Evolutionary conservation across 2,329 filamentous ascomycete species (phyloP), one percentile per base, ranked within the genome.

Genomic region (Furcasterigmium sp.): DNA sequence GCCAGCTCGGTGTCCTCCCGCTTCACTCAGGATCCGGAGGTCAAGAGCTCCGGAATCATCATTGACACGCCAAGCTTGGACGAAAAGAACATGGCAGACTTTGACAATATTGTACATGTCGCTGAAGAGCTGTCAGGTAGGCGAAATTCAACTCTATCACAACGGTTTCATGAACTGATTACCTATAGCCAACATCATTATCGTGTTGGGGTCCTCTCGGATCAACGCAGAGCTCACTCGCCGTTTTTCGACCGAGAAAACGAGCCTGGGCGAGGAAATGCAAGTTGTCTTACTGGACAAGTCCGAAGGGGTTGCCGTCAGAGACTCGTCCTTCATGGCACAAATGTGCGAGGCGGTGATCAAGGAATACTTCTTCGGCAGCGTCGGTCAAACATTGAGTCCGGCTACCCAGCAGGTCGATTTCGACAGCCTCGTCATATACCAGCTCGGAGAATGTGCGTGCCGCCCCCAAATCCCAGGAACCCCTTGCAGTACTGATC

Each of bases 331-430:
- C 0, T 94, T 88, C 61, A 80, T 91, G 73, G 85, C 87, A 55
- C 75, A 81, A 14, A 67, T 80, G 5, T 78, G 86, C 36, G 87
- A 94, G 56, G 79, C 85, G 1, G 78, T 86, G 40, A 90, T 96
- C 41, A 85, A 86, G 52, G 85, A 91, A 54, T 98, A 98, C 64
- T 98, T 98, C 69, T 98, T 96, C 59, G 93, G 93, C 9, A 85
- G 87, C 49, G 66, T 76, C 2, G 82, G 80, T 48, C 78, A 85
- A 45, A 85, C 87, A 0, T 71, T 98, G 3, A 93, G 87, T 37
- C 93, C 93, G 0, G 86, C 91, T 54, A 94, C 89, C 7, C 88
- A 95, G 56, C 85, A 86, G 46, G 80, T 95, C 5, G 84, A 89
- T 49, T 93, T 90, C 58, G 75, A 81, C 46, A 79, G 82, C 8